A percentile compares a stretch with the other conserved stretches of the same genome.
Conservation (phyloP, 352 stramenopile genomes). For the Globisporangium alternatum region DNA sequence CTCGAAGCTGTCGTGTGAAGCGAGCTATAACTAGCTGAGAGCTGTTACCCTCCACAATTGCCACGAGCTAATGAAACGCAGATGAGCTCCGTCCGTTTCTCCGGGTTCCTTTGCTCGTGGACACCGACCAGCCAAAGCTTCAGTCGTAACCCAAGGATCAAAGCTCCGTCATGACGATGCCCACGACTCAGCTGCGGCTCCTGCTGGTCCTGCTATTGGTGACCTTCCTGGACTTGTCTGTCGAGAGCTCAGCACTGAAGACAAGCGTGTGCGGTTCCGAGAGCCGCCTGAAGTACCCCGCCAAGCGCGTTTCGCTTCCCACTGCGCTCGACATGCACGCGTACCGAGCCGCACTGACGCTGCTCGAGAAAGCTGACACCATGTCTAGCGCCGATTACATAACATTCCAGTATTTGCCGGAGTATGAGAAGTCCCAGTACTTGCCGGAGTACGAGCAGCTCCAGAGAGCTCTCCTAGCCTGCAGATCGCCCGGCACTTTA, state of each 20-base stretch:
- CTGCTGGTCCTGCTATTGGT: not conserved
- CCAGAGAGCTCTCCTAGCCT: not conserved
- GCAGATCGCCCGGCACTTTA: no score
- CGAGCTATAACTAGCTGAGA: no score
- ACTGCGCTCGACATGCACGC: not conserved
- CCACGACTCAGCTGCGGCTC: not conserved
- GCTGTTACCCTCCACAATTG: no score
- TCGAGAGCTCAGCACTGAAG: not conserved
- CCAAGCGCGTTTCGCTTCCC: not conserved
- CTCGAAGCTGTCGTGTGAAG: not conserved
- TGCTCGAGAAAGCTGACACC: not conserved
- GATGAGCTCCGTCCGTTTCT: no score
- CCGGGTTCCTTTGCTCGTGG: no score
- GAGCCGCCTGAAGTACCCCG: not conserved
- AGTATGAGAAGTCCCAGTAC: not conserved
- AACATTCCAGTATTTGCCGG: no score
- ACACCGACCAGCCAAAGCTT: not conserved
- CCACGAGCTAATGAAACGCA: no score
- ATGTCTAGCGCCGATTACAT: no score
- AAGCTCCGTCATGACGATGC: not conserved
- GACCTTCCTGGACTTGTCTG: not conserved
- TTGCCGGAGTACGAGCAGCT: not conserved
- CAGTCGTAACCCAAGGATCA: not conserved
- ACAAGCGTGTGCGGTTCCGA: not conserved
- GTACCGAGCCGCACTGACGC: not conserved